Conservation (phyloP, 2,329 filamentous ascomycete species). For the Penicillium paneum region DNA sequence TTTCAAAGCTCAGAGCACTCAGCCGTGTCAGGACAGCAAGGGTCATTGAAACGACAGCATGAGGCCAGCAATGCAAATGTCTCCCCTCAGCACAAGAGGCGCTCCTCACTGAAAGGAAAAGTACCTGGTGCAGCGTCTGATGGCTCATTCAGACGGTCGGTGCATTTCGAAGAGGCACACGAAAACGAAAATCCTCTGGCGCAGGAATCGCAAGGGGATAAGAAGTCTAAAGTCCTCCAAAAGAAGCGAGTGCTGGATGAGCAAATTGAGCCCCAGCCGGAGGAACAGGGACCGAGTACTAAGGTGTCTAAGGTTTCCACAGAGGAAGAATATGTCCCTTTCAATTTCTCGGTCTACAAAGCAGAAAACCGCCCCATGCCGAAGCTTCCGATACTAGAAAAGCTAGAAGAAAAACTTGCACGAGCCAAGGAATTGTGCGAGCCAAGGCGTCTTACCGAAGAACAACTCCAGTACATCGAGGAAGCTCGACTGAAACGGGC, state of each 20-base stretch:
- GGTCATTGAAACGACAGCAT: not conserved
- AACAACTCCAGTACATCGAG: slow-evolving; percentile 15
- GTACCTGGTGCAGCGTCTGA: not conserved
- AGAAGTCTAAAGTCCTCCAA: not conserved
- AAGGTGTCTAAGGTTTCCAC: slow-evolving; percentile 29
- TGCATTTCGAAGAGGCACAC: slow-evolving; percentile 1
- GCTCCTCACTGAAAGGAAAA: slow-evolving; percentile 5
- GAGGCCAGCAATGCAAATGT: not conserved
- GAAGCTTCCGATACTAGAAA: slow-evolving; percentile 37
- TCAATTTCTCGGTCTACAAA: slow-evolving; percentile 17
- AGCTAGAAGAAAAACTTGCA: slow-evolving; percentile 12
- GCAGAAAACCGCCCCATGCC: slow-evolving; percentile 24
- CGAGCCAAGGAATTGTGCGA: slow-evolving; percentile 27
- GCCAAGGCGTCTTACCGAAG: slow-evolving; percentile 21
- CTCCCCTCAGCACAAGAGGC: not conserved
- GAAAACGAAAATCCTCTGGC: not conserved
- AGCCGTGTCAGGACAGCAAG: not conserved
- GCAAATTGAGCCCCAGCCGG: slow-evolving; percentile 11
- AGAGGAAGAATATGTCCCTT: slow-evolving; percentile 11
- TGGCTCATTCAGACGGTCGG: not conserved
- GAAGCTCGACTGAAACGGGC: slow-evolving; percentile 17
- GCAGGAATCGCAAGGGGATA: not conserved
- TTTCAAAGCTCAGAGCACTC: not conserved
- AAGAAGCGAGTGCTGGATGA: slow-evolving; percentile 30
- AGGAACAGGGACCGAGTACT: slow-evolving; percentile 12